These are phyloP conservation scores for Cymbopogon citratus DNA, from an alignment of 176 grass and related monocot species.

Conservation along the genomic window DNA sequence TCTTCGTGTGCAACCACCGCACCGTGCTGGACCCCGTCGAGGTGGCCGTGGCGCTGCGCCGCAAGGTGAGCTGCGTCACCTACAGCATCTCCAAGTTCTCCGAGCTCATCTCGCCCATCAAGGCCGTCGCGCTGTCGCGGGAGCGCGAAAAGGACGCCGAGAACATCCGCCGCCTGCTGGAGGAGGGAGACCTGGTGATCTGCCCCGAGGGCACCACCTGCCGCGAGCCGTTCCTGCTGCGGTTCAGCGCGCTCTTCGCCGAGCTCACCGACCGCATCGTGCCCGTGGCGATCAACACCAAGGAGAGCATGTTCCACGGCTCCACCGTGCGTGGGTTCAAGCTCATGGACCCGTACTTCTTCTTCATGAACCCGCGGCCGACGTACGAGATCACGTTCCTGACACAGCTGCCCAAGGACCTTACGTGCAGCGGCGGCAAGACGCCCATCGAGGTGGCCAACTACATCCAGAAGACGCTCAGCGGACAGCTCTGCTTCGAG, in stretches of 20 bases:
- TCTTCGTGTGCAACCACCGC: conserved; percentile 97
- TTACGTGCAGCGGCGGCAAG: conserved; percentile 72
- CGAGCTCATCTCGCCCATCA: conserved; percentile 95
- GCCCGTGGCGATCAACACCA: conserved; percentile 81
- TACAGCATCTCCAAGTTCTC: conserved; percentile 99
- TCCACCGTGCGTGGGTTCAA: conserved; percentile 80
- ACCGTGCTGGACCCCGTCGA: conserved; percentile 81
- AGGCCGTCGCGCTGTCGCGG: conserved; percentile 68
- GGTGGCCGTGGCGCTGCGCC: conserved; percentile 70
- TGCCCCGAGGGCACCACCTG: conserved; percentile 98
- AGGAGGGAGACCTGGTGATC: conserved; percentile 90
- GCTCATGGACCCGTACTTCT: conserved; percentile 87
- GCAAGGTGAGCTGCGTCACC: conserved; percentile 93
- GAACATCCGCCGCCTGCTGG: conserved; percentile 74
- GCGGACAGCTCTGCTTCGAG: conserved; percentile 74
- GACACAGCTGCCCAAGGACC: conserved; percentile 68
- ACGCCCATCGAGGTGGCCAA: conserved; percentile 93
- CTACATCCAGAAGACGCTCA: conserved; percentile 84
- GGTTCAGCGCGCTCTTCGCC: conserved; percentile 96
- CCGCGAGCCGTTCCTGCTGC: conserved; percentile 83
- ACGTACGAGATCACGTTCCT: conserved; percentile 95
- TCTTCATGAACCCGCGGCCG: conserved; percentile 96
- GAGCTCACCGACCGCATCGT: conserved; percentile 97
- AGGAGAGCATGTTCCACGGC: conserved; percentile 86
- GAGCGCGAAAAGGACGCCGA: conserved; percentile 82